phyloP scores from a whole-genome alignment of 1,284 basidiomycete species.

The Apiotrichum akiyoshidainum region DNA sequence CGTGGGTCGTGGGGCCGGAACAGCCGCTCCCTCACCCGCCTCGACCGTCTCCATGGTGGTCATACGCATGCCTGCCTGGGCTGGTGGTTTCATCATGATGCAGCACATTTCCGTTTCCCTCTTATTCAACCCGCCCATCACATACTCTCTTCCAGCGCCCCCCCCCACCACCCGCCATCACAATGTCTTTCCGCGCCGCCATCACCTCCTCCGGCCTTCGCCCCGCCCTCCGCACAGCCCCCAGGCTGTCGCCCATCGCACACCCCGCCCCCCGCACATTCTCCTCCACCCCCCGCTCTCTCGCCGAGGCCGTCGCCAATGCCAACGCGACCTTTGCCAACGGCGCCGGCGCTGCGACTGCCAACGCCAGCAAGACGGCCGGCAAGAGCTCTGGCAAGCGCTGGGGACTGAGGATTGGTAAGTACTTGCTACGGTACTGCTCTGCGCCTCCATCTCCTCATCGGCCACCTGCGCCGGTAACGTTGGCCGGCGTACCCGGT shows the following conservation, averaged over 20 bases:
- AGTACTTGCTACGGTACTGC: not conserved
- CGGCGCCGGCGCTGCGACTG: too few species aligned
- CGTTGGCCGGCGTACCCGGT: not conserved
- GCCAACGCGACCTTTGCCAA: not conserved
- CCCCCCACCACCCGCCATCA: not conserved
- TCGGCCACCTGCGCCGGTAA: not conserved
- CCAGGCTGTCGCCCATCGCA: not conserved
- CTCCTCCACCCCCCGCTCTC: not conserved
- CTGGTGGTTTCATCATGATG: too few species aligned
- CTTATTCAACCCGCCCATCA: not conserved
- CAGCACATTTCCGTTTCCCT: not conserved
- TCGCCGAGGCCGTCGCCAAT: slow-evolving; percentile 4
- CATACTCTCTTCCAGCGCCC: not conserved
- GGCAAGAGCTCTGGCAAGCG: not conserved
- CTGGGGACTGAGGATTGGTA: not conserved
- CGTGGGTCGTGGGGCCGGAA: too few species aligned
- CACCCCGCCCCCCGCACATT: slow-evolving; percentile 1
- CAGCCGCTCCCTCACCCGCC: too few species aligned
- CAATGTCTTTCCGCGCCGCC: slow-evolving; percentile 11
- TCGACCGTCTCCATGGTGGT: too few species aligned
- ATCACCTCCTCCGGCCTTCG: not conserved
- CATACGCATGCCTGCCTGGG: too few species aligned
- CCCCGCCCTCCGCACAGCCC: slow-evolving; percentile 8
- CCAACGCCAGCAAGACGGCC: not conserved
- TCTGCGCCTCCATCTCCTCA: too few species aligned